Conservation (phyloP, 345 rosid genomes). For the Boechera retrofracta region DNA sequence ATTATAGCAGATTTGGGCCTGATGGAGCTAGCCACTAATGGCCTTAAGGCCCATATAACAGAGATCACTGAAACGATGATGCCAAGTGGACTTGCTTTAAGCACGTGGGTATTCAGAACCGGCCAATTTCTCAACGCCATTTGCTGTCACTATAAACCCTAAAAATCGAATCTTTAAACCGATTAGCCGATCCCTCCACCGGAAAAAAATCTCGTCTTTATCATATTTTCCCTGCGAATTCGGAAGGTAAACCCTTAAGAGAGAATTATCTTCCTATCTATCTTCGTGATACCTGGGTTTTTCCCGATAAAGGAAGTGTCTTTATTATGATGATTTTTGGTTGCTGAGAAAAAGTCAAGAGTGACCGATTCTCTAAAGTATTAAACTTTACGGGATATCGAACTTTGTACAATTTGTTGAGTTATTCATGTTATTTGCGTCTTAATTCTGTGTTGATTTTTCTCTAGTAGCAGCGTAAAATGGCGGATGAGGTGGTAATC, state of each 20-base stretch:
- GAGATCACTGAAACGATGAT: neutral
- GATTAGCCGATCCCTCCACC: neutral
- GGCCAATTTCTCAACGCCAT: constrained; percentile 21
- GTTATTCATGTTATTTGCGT: constrained; percentile 1
- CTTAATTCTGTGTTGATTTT: constrained; percentile 11
- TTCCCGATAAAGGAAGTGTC: neutral
- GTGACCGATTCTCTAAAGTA: constrained; percentile 24
- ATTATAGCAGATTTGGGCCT: constrained; percentile 9
- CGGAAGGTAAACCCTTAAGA: constrained; percentile 24
- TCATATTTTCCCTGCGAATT: constrained; percentile 9
- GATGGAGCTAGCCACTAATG: neutral
- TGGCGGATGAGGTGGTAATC: constrained; percentile 53
- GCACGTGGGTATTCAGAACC: constrained; percentile 16
- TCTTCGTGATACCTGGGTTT: neutral
- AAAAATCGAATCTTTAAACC: constrained; percentile 35
- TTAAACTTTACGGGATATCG: neutral
- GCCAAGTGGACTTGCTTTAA: constrained; percentile 12
- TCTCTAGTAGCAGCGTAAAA: constrained; percentile 34
- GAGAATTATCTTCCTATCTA: neutral
- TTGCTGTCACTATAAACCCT: constrained; percentile 36
- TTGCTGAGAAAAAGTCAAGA: constrained; percentile 16
- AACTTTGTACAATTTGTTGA: neutral
- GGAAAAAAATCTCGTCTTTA: constrained; percentile 17
- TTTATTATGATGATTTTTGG: constrained; percentile 1
- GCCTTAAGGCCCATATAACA: constrained; percentile 8